Conservation (phyloP, 164 flowering plant species). For the Aristolochia californica region DNA sequence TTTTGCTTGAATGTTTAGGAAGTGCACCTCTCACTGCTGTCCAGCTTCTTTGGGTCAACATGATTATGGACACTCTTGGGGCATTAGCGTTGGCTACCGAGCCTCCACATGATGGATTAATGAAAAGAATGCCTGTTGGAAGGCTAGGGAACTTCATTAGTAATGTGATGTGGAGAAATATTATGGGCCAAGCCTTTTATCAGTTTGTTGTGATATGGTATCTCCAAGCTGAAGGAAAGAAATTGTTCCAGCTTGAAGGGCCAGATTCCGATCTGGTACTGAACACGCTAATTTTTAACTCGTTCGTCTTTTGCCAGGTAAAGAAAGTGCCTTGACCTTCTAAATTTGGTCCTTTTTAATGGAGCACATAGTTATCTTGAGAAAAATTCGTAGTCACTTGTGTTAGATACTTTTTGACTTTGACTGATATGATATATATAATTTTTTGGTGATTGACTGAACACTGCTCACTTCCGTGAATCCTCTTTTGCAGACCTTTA, state of each 20-base stretch:
- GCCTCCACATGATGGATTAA: constrained; percentile 76
- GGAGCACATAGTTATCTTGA: too few relatives aligned
- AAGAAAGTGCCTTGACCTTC: background rate
- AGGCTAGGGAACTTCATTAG: constrained; percentile 85
- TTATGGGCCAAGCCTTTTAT: constrained; percentile 74
- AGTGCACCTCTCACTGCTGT: constrained; percentile 89
- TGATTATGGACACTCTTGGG: constrained; percentile 98
- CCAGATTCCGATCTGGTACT: constrained; percentile 54
- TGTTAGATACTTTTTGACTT: too few relatives aligned
- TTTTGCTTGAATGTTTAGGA: constrained; percentile 25
- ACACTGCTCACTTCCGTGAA: background rate
- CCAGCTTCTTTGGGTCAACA: constrained; percentile 96
- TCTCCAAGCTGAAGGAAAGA: constrained; percentile 71
- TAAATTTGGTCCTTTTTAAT: too few relatives aligned
- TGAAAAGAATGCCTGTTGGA: constrained; percentile 82
- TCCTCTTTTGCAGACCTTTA: constrained; percentile 57
- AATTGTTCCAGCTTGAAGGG: constrained; percentile 50
- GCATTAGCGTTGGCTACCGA: constrained; percentile 95
- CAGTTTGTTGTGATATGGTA: constrained; percentile 76
- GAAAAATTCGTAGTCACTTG: too few relatives aligned
- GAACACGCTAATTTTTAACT: constrained; percentile 79
- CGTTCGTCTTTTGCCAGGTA: constrained; percentile 96
- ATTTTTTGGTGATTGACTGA: background rate
- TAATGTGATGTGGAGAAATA: constrained; percentile 95
- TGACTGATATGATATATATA: too few relatives aligned